These are phyloP conservation scores for Phytophthora palmivora DNA, from an alignment of 352 stramenopile species.

Conservation along the genomic window DNA sequence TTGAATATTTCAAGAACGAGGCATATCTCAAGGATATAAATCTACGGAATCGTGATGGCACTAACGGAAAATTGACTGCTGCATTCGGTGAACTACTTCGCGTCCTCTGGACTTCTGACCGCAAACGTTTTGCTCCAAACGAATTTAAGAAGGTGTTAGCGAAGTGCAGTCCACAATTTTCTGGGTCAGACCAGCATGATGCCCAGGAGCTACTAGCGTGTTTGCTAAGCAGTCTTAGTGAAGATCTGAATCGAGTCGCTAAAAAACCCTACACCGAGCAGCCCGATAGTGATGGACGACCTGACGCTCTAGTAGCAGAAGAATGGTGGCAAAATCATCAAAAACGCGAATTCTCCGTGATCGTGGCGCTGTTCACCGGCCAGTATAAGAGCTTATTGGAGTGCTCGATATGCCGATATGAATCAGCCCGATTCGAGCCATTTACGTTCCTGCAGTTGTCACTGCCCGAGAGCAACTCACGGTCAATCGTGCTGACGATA, in stretches of 20 bases:
- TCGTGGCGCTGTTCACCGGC: conserved; percentile 98
- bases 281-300: conserved; percentile 94
- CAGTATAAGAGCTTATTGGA: conserved; percentile 98
- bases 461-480: conserved; percentile 76
- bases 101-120: conserved; percentile 90
- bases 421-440: conserved; percentile 92
- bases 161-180: conserved; percentile 95
- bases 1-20: conserved; percentile 97
- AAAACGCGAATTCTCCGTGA: conserved; percentile 97
- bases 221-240: conserved; percentile 96
- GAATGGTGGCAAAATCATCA: conserved; percentile 99
- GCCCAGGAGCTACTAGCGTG: conserved; percentile 95
- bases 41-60: conserved; percentile 93
- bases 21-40: conserved; percentile 97
- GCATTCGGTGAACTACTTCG: conserved; percentile 95
- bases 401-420: conserved; percentile 96
- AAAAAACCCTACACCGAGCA: conserved; percentile 97
- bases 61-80: conserved; percentile 92
- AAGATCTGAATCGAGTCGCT: conserved; percentile 99
- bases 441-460: conserved; percentile 92
- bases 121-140: conserved; percentile 80
- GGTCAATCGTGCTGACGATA: conserved; percentile 80
- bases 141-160: conserved; percentile 94
- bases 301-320: conserved; percentile 96
- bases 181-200: conserved; percentile 96